Evolutionary conservation across 257 asterid genomes (phyloP), one percentile per base, ranked within the genome.

Genomic region (Solanum pinnatisectum): DNA sequence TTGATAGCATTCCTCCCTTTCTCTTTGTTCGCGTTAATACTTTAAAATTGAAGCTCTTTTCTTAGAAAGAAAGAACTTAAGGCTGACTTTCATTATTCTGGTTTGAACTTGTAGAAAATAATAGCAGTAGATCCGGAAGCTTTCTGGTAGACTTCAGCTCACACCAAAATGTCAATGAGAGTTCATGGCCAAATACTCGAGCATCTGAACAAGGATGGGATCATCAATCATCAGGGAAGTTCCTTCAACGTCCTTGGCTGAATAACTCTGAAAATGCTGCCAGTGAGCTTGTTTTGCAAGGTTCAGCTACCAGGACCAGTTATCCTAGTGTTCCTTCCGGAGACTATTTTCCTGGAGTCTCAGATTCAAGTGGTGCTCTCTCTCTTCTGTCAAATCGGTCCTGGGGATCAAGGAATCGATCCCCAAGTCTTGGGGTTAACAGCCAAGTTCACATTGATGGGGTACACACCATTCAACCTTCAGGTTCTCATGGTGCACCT

Each of bases 321-420:
- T 92, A 88, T 84, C 83, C 92, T 23, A 90, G 91, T 84, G 92
- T 87, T 87, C 90, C 96, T 87, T 86, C 94, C 2, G 94, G 90
- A 56, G 92, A 94, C 86, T 88, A 94, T 87, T 93, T 84, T 87
- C 60, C 68, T n/a, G 94, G 93, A 78, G 93, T 88, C 88, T 90
- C 95, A 1, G 94, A 90, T 89, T 93, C 96, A 91, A 88, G 85
- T 88, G 89, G 91, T 91, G 99, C 98, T 96, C 99, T 93, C 99
- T 96, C 98, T 96, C 99, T 96, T 95, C 98, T 95, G 98, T 96
- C 99, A 96, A 96, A 90, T 85, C 98, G 93, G 83, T 93, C 96
- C 71, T 96, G 98, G 98, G 91, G 87, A 90, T 90, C 96, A 73
- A 93, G 94, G 90, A 84, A 87, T 92, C 95, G 87, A 25, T 84